A percentile compares a stretch with the other conserved stretches of the same genome.
Evolutionary conservation across 148 eudicot genomes (phyloP).

Genomic region (Diospyros kaki): DNA sequence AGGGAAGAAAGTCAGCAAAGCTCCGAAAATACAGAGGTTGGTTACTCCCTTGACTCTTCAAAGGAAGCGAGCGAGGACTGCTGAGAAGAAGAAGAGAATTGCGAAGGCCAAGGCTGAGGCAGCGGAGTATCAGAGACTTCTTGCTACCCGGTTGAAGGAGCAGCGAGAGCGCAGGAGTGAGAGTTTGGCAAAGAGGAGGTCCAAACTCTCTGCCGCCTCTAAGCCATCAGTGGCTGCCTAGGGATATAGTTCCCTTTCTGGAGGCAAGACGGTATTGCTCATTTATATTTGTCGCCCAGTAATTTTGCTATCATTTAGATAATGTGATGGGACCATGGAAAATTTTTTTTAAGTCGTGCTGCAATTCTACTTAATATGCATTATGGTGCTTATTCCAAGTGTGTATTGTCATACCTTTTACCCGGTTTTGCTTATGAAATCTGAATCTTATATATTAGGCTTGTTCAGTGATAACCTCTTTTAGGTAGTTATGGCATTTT

Average conservation of each 20-base stretch:
- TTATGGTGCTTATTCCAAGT: too few species aligned
- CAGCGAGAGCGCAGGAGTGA: conserved; percentile 44
- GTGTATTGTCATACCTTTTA: too few species aligned
- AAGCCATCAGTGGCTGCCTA: conserved; percentile 36
- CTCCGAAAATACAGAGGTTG: conserved; percentile 83
- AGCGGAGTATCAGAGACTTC: conserved; percentile 50
- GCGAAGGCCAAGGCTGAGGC: conserved; percentile 50
- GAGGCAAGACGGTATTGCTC: not conserved
- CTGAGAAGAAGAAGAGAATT: conserved; percentile 80
- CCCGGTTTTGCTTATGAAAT: too few species aligned
- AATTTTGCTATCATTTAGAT: too few species aligned
- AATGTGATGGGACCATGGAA: too few species aligned
- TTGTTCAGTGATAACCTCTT: too few species aligned
- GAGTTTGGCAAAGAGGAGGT: conserved; percentile 54
- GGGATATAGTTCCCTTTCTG: conserved; percentile 3
- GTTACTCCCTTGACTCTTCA: conserved; percentile 84
- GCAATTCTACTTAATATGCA: too few species aligned
- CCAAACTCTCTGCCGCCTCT: conserved; percentile 40
- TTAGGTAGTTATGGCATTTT: too few species aligned
- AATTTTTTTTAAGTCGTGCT: too few species aligned
- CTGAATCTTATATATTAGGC: too few species aligned
- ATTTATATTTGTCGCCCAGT: too few species aligned
- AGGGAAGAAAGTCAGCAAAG: conserved; percentile 82
- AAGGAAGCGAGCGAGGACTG: conserved; percentile 85
- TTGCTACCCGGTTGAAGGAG: conserved; percentile 44